Base-by-base conservation (phyloP, 768 basidiomycete genomes). In the Calocybe cyanea region DNA sequence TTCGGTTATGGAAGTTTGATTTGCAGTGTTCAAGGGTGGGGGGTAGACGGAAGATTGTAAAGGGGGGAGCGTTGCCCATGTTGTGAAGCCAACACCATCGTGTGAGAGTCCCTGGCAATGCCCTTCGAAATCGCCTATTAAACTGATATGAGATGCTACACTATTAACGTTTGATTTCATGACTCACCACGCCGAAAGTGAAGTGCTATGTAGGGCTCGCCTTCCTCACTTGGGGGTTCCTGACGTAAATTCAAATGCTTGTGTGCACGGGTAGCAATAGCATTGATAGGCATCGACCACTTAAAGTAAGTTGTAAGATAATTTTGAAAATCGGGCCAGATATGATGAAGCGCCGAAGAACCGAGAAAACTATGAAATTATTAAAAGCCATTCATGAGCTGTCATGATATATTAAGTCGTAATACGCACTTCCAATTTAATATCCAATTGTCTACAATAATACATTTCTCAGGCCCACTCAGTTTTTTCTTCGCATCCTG, bases 11-110 rank as follows among this genome's bases (percentile, higher is more conserved):
- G 72, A 71, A 7, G 65, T 65, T 8, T 50, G 45, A 43, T 73
- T 70, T 10, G 52, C 25, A 1, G 58, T 53, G 42, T 71, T 59
- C 30, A 76, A 63, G n/a, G 61, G 41, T 4, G 72, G 72, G 2
- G 65, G 55, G 39, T 64, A 54, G 13, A 66, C 56, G 7, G 66
- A 61, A 3, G 56, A 24, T 20, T 53, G 43, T 9, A 76, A 54
- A 14, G 55, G 11, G 13, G 72, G 72, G n/a, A 76, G 67, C 6
- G 71, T 73, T 5, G 67, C 68, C 75, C 72, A 76, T 4, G 73
- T 75, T 6, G 71, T 73, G 58, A 74, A 74, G 8, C 70, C 71
- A 8, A 59, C 56, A 19, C 61, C 58, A 14, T 43, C 55, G 36
- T 63, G 49, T 5, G 68, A 62, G 4, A 74, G 64, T 35, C 46